Percentiles rank a stretch among this genome's conserved stretches.
Evolutionary conservation across 2,329 filamentous ascomycete species (phyloP).

Genomic region (Aspergillus neoniger): DNA sequence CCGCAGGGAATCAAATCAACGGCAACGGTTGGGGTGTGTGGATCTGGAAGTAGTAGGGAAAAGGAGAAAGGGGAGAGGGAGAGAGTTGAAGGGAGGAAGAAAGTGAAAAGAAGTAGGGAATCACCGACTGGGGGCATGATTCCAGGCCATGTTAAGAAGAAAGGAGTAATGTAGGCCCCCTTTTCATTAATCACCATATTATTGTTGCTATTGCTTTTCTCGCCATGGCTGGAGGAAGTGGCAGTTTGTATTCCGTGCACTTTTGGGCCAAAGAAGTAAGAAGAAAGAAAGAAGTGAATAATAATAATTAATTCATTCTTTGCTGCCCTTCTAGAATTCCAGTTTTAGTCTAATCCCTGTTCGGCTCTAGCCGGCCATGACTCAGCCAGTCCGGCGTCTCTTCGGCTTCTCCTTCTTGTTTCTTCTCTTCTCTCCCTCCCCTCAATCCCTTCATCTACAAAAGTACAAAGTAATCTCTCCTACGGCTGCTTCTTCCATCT

Average conservation of each 20-base stretch:
- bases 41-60: neutral
- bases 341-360: neutral
- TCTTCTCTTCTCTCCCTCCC: neutral
- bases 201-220: slow-evolving; percentile 15
- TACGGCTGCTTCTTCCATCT: neutral
- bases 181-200: slow-evolving; percentile 8
- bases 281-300: neutral
- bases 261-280: neutral
- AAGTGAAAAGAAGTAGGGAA: too few relatives aligned
- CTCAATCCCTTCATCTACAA: neutral
- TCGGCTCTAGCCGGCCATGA: neutral
- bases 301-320: neutral
- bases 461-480: neutral
- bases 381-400: neutral
- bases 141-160: neutral
- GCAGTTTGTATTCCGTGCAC: slow-evolving; percentile 17
- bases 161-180: slow-evolving; percentile 5
- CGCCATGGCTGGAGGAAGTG: slow-evolving; percentile 7
- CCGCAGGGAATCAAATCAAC: neutral
- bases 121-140: too few relatives aligned
- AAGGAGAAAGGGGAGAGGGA: slow-evolving; percentile 9
- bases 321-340: neutral
- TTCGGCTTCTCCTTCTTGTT: neutral
- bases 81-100: neutral
- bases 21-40: slow-evolving; percentile 1